These are phyloP conservation scores for Stachybotrys chlorohalonatus DNA, from an alignment of 2,329 filamentous ascomycete species.

Conservation along the genomic window DNA sequence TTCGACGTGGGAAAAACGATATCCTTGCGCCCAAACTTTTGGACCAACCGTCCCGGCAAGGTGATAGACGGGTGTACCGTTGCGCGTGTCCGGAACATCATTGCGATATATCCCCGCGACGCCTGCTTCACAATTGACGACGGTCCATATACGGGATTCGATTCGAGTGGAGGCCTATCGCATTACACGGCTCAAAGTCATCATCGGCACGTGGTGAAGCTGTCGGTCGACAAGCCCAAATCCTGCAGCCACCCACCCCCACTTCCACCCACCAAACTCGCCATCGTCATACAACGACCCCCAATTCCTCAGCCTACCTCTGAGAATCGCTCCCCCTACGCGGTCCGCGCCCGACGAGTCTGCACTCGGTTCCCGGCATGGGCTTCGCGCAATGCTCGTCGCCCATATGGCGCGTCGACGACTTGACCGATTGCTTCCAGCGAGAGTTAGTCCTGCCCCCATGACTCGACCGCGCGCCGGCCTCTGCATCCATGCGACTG, in stretches of 20 bases:
- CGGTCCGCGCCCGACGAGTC: not conserved
- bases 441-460: conserved; percentile 49
- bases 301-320: not conserved
- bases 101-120: not conserved
- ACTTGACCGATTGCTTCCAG: conserved; percentile 55
- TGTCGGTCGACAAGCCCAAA: not conserved
- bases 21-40: not conserved
- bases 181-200: not conserved
- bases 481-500: not conserved
- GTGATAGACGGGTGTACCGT: not conserved
- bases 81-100: not conserved
- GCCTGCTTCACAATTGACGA: not conserved
- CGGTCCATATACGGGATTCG: no score
- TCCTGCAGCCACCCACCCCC: not conserved
- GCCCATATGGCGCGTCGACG: conserved; percentile 55
- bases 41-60: not conserved
- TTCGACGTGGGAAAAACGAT: not conserved
- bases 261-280: not conserved
- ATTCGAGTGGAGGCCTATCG: no score
- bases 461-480: not conserved
- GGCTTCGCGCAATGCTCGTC: conserved; percentile 45
- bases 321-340: not conserved
- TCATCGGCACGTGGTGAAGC: not conserved
- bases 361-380: conserved; percentile 21
- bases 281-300: not conserved